These are phyloP conservation scores for Pseudisothecium myosuroides DNA, from an alignment of 225 moss, liverwort and hornwort species.

Conservation along the genomic window DNA sequence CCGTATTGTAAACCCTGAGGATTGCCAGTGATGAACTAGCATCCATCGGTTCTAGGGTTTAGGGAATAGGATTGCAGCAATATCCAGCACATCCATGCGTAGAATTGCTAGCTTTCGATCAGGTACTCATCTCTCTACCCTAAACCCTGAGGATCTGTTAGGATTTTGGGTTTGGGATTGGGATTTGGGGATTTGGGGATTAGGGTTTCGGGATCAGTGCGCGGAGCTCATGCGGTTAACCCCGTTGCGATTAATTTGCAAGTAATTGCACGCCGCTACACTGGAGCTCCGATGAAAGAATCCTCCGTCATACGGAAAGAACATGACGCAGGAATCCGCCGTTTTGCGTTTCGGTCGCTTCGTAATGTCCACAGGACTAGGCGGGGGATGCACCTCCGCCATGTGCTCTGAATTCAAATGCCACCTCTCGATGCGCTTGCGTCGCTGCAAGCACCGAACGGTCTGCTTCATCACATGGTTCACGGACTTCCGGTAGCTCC, in stretches of 20 bases:
- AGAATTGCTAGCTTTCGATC: background rate
- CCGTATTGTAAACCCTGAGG: background rate
- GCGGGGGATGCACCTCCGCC: background rate
- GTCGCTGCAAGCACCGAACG: conserved; percentile 40
- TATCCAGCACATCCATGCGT: background rate
- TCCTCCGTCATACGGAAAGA: background rate
- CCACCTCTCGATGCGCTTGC: conserved; percentile 52
- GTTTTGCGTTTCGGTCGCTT: background rate
- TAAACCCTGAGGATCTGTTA: background rate
- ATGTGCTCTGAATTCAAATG: background rate
- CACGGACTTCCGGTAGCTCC: conserved; percentile 56
- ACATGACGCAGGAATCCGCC: background rate
- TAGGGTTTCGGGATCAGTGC: background rate
- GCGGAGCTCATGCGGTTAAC: background rate
- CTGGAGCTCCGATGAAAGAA: background rate
- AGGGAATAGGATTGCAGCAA: background rate
- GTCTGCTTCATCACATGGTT: conserved; percentile 58
- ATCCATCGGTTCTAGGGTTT: background rate
- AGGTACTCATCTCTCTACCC: background rate
- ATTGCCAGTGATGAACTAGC: background rate
- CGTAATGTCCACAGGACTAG: conserved; percentile 8
- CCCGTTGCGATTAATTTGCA: background rate
- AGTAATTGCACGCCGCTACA: background rate
- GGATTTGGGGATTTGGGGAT: too few relatives aligned
- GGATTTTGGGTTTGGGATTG: background rate